phyloP scores from a whole-genome alignment of 768 basidiomycete genomes.

The Gymnopilus junonius region DNA sequence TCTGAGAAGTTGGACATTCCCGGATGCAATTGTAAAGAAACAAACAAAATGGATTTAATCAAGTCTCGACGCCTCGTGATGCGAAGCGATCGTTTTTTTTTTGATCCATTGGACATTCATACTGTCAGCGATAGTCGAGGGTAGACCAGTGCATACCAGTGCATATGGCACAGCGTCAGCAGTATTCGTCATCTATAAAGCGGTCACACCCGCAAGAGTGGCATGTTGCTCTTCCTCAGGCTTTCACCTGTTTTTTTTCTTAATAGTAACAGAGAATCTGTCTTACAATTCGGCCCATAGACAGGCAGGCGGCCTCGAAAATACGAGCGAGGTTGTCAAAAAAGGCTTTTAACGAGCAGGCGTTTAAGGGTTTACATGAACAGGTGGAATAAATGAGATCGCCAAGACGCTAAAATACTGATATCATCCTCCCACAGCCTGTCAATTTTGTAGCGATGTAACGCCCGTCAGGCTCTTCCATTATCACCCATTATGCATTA shows the following conservation, averaged over 20 bases:
- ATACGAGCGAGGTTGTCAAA: neutral
- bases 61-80: neutral
- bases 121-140: too few relatives aligned
- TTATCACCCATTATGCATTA: neutral
- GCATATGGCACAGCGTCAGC: too few relatives aligned
- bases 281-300: neutral
- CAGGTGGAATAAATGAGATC: neutral
- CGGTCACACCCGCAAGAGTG: neutral
- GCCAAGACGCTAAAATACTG: neutral
- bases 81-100: too few relatives aligned
- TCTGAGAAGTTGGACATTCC: neutral
- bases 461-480: neutral
- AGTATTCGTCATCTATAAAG: neutral
- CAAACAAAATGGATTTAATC: neutral
- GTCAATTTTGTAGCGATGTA: neutral
- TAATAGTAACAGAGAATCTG: too few relatives aligned
- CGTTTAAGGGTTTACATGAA: neutral
- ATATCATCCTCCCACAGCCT: conserved; percentile 5
- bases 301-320: too few relatives aligned
- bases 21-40: too few relatives aligned
- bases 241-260: neutral
- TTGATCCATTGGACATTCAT: too few relatives aligned
- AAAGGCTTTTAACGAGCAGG: neutral
- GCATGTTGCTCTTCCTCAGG: neutral
- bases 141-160: too few relatives aligned